Evolutionary conservation across 257 asterid genomes (phyloP), one percentile per base, ranked within the genome.

Genomic region (Dorcoceras hygrometricum): DNA sequence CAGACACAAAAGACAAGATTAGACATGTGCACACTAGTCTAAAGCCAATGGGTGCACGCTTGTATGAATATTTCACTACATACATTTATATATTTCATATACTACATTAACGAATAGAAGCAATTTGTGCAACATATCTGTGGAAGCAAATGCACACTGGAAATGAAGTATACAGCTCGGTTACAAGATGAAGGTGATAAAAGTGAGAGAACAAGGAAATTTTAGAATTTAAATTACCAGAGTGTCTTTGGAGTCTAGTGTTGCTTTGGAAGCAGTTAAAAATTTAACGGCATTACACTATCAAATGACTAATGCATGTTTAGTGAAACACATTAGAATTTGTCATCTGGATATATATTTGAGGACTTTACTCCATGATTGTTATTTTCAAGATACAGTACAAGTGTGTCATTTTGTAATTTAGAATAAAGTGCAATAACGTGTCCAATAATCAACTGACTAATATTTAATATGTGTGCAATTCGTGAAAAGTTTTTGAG

Each of bases 31-130:
- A 67, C 22, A 14, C 23, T 4, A 31, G 24, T 23, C 23, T 22
- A 60, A 61, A 71, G 5, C 11, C 32, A 27, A 26, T 56, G 55
- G 2, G 32, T 4, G 39, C 63, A 63, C 63, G 26, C 61, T 46
- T 32, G 24, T 66, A 18, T 57, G 11, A 27, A 27, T 32, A 59
- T 60, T 65, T 60, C 36, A 70, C 51, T 26, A 18, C 48, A 54
- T 59, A 59, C 34, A 48, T 23, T 34, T 36, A 63, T 4, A 27
- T 24, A 23, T 48, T 8, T 27, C 32, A 22, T 8, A 20, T 18
- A 31, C 34, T 23, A 34, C 34, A 22, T 28, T 28, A 39, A 26
- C 18, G 26, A n/a, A 20, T 10, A 29, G 36, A 54, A 28, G 32
- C 23, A 54, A 22, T 8, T 22, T 32, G 63, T 23, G 57, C 26